These are phyloP conservation scores for Solanum raphanifolium DNA, from an alignment of 257 asterid species.

Conservation along the genomic window DNA sequence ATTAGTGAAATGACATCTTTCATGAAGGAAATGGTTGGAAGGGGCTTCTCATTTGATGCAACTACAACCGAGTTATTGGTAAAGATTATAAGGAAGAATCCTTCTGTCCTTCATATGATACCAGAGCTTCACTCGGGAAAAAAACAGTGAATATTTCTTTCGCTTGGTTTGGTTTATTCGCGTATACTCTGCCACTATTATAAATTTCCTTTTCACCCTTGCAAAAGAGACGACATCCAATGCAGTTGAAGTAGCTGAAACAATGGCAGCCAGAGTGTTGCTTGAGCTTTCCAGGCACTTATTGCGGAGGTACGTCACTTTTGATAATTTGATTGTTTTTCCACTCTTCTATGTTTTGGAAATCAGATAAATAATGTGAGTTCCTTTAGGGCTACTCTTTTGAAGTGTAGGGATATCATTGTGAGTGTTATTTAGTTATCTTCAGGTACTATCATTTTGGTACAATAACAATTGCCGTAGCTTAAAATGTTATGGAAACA, in stretches of 20 bases:
- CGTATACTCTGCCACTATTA: neutral
- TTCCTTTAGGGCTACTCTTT: neutral
- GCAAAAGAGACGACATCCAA: neutral
- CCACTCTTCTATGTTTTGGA: neutral
- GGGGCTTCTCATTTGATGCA: neutral
- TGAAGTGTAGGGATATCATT: neutral
- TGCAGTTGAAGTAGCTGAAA: neutral
- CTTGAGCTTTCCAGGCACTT: neutral
- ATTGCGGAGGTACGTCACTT: neutral
- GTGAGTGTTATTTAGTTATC: neutral
- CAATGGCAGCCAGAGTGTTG: neutral
- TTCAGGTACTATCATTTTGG: neutral
- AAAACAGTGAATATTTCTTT: neutral
- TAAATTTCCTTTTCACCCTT: neutral
- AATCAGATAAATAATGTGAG: neutral
- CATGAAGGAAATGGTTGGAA: constrained; percentile 3
- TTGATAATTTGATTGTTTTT: neutral
- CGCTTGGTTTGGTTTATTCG: neutral
- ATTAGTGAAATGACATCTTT: neutral
- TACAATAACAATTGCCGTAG: neutral
- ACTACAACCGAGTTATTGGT: neutral
- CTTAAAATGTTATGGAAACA: neutral
- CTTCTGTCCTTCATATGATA: neutral
- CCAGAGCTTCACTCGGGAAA: neutral
- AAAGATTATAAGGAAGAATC: neutral